Evolutionary conservation across 2,329 filamentous ascomycete species (phyloP).

Genomic region (Aspergillus texensis): DNA sequence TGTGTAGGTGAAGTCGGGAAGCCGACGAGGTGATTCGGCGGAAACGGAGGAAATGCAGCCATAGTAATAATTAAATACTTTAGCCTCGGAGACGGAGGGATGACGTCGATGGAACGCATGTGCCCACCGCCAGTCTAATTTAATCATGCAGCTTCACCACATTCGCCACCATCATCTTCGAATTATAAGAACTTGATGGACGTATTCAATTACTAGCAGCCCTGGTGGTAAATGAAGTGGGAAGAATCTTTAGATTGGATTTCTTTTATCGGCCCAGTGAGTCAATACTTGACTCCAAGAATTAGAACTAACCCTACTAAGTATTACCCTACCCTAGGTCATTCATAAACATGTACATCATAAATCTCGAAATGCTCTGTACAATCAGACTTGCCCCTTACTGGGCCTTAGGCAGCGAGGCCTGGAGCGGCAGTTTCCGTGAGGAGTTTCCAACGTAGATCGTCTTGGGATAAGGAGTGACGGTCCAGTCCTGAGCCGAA

Average conservation of each 20-base stretch:
- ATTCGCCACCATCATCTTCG: neutral
- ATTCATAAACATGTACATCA: constrained; percentile 9
- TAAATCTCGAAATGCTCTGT: constrained; percentile 8
- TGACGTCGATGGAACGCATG: neutral
- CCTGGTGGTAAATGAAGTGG: neutral
- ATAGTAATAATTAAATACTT: neutral
- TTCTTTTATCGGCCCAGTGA: neutral
- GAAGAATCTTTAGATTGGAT: neutral
- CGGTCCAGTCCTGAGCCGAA: constrained; percentile 79
- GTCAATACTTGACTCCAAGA: neutral
- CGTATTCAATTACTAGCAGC: no score
- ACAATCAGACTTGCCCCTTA: constrained; percentile 17
- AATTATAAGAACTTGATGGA: no score
- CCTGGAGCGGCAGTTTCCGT: constrained; percentile 56
- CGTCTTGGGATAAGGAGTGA: constrained; percentile 59
- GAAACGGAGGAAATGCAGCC: neutral
- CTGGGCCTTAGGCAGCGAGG: constrained; percentile 34
- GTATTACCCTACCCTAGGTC: neutral
- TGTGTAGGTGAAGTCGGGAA: neutral
- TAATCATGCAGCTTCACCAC: neutral
- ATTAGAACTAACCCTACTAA: neutral
- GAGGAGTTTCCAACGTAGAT: constrained; percentile 63
- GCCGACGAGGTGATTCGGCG: neutral
- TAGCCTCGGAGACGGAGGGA: neutral
- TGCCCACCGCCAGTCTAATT: neutral